phyloP scores from a whole-genome alignment of 2,329 filamentous ascomycete genomes.

The Sarocladiaceae sp. region DNA sequence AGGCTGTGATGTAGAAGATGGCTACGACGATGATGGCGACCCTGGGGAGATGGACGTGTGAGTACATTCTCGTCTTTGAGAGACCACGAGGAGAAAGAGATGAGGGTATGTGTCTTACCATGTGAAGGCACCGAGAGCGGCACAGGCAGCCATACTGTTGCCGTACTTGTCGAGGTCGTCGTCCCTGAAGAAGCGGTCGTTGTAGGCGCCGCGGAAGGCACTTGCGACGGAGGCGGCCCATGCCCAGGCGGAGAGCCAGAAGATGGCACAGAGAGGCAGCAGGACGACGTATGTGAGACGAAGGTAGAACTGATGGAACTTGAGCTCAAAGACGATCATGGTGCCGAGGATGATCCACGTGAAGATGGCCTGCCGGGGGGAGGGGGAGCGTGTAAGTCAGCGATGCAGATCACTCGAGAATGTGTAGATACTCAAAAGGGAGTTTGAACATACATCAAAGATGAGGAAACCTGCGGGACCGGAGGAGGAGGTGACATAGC shows the following conservation, averaged over 20 bases:
- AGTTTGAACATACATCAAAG: slow-evolving; percentile 34
- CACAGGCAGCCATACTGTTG: slow-evolving; percentile 29
- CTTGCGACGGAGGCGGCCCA: slow-evolving; percentile 33
- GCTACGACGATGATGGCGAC: slow-evolving; percentile 31
- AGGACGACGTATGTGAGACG: slow-evolving; percentile 29
- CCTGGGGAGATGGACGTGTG: slow-evolving; percentile 22
- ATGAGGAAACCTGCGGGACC: slow-evolving; percentile 37
- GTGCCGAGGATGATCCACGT: slow-evolving; percentile 34
- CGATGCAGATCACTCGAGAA: background rate
- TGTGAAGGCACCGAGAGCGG: slow-evolving; percentile 33
- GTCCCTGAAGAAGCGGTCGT: slow-evolving; percentile 9
- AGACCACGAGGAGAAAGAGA: background rate
- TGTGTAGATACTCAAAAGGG: slow-evolving; percentile 10
- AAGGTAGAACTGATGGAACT: slow-evolving; percentile 29
- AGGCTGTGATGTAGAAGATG: slow-evolving; percentile 31
- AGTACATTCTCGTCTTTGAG: no score
- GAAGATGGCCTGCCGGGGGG: slow-evolving; percentile 32
- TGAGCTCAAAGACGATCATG: slow-evolving; percentile 29
- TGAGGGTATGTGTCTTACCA: slow-evolving; percentile 27
- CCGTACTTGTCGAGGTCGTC: slow-evolving; percentile 14
- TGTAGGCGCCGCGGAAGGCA: slow-evolving; percentile 17
- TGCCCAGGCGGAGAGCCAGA: slow-evolving; percentile 38
- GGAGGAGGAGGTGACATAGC: slow-evolving; percentile 19
- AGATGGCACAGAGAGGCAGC: slow-evolving; percentile 31
- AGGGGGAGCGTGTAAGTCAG: slow-evolving; percentile 11